phyloP scores from a whole-genome alignment of 345 rosid genomes.

The Euphorbia pulcherrima region DNA sequence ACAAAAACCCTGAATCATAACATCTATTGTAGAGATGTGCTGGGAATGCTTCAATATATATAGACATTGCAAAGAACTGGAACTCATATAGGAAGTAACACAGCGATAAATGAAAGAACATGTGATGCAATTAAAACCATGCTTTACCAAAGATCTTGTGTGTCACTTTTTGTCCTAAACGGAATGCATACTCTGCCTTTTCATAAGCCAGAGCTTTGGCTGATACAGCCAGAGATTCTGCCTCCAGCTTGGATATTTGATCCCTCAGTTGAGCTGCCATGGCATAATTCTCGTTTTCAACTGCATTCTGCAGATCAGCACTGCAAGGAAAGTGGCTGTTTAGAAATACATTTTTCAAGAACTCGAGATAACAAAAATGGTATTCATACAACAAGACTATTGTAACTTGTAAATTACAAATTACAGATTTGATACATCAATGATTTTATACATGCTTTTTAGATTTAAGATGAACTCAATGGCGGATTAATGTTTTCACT shows the following conservation, averaged over 20 bases:
- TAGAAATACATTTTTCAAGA: conserved; percentile 1
- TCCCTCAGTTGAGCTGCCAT: conserved; percentile 72
- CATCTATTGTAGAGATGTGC: not conserved
- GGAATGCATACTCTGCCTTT: conserved; percentile 72
- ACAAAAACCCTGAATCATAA: not conserved
- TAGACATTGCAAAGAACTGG: not conserved
- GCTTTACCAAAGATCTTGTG: conserved; percentile 68
- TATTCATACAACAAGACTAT: conserved; percentile 1
- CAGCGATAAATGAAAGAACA: not conserved
- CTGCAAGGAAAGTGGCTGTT: conserved; percentile 39
- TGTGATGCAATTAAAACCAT: conserved; percentile 11
- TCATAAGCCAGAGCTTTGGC: conserved; percentile 78
- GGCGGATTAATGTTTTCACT: not conserved
- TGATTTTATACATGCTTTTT: not conserved
- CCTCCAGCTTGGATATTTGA: conserved; percentile 70
- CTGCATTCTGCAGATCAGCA: conserved; percentile 77
- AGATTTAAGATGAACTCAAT: not conserved
- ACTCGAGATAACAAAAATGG: not conserved
- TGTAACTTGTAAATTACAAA: not conserved
- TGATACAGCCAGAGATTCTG: conserved; percentile 81
- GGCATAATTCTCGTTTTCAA: conserved; percentile 72
- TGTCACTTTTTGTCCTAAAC: conserved; percentile 85
- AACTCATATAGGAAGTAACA: not conserved
- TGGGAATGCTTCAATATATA: not conserved
- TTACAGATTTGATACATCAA: not conserved